phyloP scores from a whole-genome alignment of 371 early-diverging fungal species.

The Haplosporangium sp. region DNA sequence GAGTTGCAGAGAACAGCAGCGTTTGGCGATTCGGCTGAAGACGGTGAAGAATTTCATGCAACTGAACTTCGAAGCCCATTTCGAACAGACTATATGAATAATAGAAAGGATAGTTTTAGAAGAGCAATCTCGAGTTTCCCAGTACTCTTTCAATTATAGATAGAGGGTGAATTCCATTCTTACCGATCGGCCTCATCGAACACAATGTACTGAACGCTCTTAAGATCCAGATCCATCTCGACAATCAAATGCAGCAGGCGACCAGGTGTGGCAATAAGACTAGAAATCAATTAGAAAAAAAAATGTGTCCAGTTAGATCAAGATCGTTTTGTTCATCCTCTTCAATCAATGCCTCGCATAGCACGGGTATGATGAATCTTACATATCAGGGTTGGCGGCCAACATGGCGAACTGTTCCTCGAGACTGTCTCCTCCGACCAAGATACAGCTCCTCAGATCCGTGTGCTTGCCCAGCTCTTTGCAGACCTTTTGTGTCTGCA shows the following conservation, averaged over 20 bases:
- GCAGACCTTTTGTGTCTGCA: conserved; percentile 95
- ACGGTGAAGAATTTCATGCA: conserved; percentile 89
- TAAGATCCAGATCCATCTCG: conserved; percentile 91
- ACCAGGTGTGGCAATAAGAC: conserved; percentile 97
- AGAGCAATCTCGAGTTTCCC: background rate
- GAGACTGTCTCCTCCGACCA: conserved; percentile 97
- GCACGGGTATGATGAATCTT: too few relatives aligned
- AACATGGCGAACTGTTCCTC: conserved; percentile 94
- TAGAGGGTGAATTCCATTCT: background rate
- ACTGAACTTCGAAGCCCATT: conserved; percentile 96
- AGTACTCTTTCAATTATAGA: too few relatives aligned
- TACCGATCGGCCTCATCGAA: conserved; percentile 99
- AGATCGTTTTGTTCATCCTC: too few relatives aligned
- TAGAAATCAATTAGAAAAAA: too few relatives aligned
- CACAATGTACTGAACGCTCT: conserved; percentile 94
- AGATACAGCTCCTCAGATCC: conserved; percentile 86
- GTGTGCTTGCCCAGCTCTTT: conserved; percentile 91
- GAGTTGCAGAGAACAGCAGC: conserved; percentile 94
- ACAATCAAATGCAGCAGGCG: conserved; percentile 96
- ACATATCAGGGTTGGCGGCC: conserved; percentile 95
- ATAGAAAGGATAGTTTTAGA: background rate
- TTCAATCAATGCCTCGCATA: too few relatives aligned
- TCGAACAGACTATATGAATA: conserved; percentile 80
- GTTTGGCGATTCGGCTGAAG: conserved; percentile 91
- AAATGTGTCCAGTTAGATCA: too few relatives aligned